Evolutionary conservation across 2,329 filamentous ascomycete genomes (phyloP), one percentile per base, ranked within the genome.

Genomic region (Fusarium albidum): DNA sequence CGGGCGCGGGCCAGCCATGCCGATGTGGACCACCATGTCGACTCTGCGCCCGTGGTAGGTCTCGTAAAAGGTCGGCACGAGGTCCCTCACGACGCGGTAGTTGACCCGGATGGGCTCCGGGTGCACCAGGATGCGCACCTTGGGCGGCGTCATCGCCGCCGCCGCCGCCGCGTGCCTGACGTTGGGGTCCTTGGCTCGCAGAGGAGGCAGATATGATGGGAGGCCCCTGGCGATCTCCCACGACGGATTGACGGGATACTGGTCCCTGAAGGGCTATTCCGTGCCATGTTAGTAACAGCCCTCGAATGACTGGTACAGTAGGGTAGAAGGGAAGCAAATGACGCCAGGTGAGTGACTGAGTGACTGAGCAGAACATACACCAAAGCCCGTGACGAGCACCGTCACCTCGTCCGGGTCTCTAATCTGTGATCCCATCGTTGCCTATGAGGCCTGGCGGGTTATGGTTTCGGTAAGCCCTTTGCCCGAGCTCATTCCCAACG

Each of bases 1-100:
- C 12, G 85, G 64, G 71, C 80, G 63, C 75, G 83, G 66, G 71
- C 89, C 69, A 70, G 91, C 90, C 82, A 96, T 92, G 57, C 92
- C 92, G 44, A 96, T 89, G 71, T 96, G 91, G 5, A 96, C 71
- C 17, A 86, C 80, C 26, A 89, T 74, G 71, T 96, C 89, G 47
- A 87, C 81, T 41, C 76, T 72, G 47, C 65, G 68, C 44, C 70
- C 59, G 63, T 71, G 52, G 69, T 69, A 55, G 26, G 52, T 50
- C 32, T 79, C 75, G 75, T 91, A 84, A 6, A 96, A 77, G 6
- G 69, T 69, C 2, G 91, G 89, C 4, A 93, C 79, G 3, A 87
- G 71, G 11, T 76, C 72, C 43, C 85, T 82, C 28, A 93, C 88
- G 8, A 79, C 78, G 40, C 82, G 74, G 75, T 96, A 96, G 62